phyloP scores from a whole-genome alignment of 2,329 filamentous ascomycete species.

The Dryadomyces quercus-mongolicae region DNA sequence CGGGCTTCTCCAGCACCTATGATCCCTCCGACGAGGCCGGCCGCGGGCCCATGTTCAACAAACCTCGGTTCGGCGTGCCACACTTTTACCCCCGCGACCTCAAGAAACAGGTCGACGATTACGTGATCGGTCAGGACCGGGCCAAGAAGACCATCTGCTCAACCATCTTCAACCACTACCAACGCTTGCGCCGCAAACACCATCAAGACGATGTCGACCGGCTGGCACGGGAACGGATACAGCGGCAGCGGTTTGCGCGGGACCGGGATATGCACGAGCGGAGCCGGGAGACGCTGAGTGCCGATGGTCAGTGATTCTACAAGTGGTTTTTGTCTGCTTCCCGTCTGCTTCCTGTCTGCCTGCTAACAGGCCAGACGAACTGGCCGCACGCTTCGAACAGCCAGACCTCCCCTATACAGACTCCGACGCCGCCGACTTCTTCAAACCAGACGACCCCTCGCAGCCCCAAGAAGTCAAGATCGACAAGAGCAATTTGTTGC shows the following conservation, averaged over 20 bases:
- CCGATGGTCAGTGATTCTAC: slow-evolving; percentile 53
- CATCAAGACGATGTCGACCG: slow-evolving; percentile 61
- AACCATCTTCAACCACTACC: slow-evolving; percentile 94
- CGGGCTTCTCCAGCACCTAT: slow-evolving; percentile 47
- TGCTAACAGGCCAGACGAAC: slow-evolving; percentile 37
- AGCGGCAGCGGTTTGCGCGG: slow-evolving; percentile 58
- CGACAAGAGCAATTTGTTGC: slow-evolving; percentile 88
- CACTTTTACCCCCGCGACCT: slow-evolving; percentile 56
- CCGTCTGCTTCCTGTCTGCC: slow-evolving; percentile 23
- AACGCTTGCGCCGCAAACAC: slow-evolving; percentile 66
- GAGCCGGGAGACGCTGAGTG: slow-evolving; percentile 52
- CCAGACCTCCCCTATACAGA: slow-evolving; percentile 20
- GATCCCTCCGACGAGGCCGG: slow-evolving; percentile 40
- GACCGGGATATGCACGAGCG: slow-evolving; percentile 48
- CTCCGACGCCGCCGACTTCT: slow-evolving; percentile 27
- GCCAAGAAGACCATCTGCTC: slow-evolving; percentile 90
- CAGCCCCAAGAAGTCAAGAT: slow-evolving; percentile 51
- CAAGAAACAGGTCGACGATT: slow-evolving; percentile 87
- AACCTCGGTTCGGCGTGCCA: slow-evolving; percentile 45
- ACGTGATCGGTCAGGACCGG: slow-evolving; percentile 89
- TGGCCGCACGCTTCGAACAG: slow-evolving; percentile 28
- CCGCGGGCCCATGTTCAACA: slow-evolving; percentile 48
- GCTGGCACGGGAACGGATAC: slow-evolving; percentile 47
- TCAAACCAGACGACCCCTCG: slow-evolving; percentile 33
- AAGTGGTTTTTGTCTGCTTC: no score